Base-by-base conservation (phyloP, 495 filamentous ascomycete genomes). In the Bryoglossum gracile region DNA sequence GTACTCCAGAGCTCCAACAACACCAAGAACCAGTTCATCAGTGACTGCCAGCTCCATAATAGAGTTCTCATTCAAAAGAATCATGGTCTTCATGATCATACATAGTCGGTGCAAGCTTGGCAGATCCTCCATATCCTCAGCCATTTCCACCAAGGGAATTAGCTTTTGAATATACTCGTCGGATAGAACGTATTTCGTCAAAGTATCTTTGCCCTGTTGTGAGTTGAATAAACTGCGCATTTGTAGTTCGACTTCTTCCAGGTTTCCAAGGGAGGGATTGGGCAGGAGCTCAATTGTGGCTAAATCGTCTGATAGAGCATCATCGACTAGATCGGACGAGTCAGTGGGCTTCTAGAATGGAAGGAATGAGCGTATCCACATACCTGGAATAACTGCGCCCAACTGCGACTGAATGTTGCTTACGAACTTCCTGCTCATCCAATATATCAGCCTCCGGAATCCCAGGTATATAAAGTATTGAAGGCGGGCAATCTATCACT, bases 21-120 rank as follows among this genome's bases (percentile, higher is more conserved):
- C 91, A 2, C 91, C 94, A 42, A 95, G 65, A 34, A 97, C 82
- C 50, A 89, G 78, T 24, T 86, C 79, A 68, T 98, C 94, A 6
- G 84, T 86, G 6, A 98, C 91, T 37, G 89, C 86, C 39, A 84
- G 81, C 62, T 98, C 92, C 52, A 98, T 94, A 50, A 98, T 94
- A 46, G 79, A 70, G 28, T 83, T 94, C 60, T 98, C 94, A 63
- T 98, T 98, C 18, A 98, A 77, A 36, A 97, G 72, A 40, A 98
- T 88, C 28, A 96, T 75, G 44, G 81, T 85, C 71, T 98, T 98
- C 89, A 95, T 95, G 63, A 98, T 95, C 60, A 89, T 94, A 80
- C 92, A 98, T 17, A 98, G 69, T 23, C 84, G 77, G 62, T 97
- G 94, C 23, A 98, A 71, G 58, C 96, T 90, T 0, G 74, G 59